Evolutionary conservation across 768 basidiomycete genomes (phyloP).

Genomic region (Phanerochaete sordida): DNA sequence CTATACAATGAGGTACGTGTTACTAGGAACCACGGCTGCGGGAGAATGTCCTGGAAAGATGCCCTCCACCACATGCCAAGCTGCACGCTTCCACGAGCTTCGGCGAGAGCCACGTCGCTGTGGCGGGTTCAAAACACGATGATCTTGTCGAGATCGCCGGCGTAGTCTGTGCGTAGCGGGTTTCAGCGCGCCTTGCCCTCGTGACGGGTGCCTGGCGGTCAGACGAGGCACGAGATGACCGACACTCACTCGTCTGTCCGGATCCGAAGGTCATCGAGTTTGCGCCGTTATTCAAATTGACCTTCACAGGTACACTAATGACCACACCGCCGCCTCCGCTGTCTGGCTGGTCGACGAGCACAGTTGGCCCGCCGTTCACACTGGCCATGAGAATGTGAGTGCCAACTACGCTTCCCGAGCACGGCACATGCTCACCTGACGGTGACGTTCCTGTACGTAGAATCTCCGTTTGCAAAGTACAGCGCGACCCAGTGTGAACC

Average conservation of each 20-base stretch:
- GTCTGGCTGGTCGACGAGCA: constrained; percentile 55
- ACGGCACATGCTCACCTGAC: constrained; percentile 40
- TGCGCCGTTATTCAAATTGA: constrained; percentile 44
- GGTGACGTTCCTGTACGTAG: constrained; percentile 55
- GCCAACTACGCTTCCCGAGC: not conserved
- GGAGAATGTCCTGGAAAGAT: not conserved
- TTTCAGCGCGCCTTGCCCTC: not conserved
- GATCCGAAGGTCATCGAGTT: constrained; percentile 50
- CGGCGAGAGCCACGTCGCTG: not conserved
- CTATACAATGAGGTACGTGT: not conserved
- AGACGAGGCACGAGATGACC: not conserved
- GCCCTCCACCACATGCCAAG: not conserved
- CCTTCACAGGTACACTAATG: constrained; percentile 53
- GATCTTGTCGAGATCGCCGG: constrained; percentile 59
- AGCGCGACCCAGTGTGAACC: constrained; percentile 56
- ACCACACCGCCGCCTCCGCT: constrained; percentile 52
- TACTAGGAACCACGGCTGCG: not conserved
- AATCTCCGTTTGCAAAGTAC: constrained; percentile 60
- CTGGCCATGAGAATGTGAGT: constrained; percentile 25
- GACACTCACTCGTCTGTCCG: constrained; percentile 45
- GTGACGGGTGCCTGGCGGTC: not conserved
- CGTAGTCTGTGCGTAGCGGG: constrained; percentile 38
- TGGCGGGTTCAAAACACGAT: constrained; percentile 40
- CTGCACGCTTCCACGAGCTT: not conserved
- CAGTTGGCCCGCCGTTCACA: constrained; percentile 52